Evolutionary conservation across 2,329 filamentous ascomycete species (phyloP).

Genomic region (Hymenoscyphus scutula): DNA sequence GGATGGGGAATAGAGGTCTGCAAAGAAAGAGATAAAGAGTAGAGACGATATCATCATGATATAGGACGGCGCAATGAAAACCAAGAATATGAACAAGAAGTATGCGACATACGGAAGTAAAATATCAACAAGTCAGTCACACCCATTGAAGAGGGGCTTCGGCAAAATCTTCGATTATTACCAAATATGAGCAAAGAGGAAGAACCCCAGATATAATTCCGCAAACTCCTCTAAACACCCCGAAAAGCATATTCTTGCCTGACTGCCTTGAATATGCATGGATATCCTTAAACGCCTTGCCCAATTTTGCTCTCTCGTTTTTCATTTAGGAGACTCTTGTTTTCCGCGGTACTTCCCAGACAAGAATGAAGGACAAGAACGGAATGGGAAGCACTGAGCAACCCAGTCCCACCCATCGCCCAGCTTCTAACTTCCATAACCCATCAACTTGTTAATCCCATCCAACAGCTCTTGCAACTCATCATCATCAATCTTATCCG

Average conservation of each 20-base stretch:
- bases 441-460: constrained; percentile 77
- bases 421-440: constrained; percentile 26
- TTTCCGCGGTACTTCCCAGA: background rate
- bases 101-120: no score
- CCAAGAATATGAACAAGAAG: no score
- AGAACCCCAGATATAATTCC: background rate
- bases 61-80: no score
- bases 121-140: no score
- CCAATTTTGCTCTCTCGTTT: background rate
- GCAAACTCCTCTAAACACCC: constrained; percentile 3
- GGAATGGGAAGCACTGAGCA: background rate
- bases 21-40: no score
- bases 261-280: background rate
- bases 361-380: background rate
- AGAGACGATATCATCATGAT: no score
- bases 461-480: constrained; percentile 85
- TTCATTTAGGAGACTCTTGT: background rate
- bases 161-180: background rate
- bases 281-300: background rate
- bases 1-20: no score
- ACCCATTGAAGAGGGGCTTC: background rate
- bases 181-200: background rate
- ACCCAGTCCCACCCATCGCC: background rate
- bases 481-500: constrained; percentile 86
- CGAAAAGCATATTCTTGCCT: background rate